Conservation (phyloP, 345 rosid species). For the Euclidium syriacum region DNA sequence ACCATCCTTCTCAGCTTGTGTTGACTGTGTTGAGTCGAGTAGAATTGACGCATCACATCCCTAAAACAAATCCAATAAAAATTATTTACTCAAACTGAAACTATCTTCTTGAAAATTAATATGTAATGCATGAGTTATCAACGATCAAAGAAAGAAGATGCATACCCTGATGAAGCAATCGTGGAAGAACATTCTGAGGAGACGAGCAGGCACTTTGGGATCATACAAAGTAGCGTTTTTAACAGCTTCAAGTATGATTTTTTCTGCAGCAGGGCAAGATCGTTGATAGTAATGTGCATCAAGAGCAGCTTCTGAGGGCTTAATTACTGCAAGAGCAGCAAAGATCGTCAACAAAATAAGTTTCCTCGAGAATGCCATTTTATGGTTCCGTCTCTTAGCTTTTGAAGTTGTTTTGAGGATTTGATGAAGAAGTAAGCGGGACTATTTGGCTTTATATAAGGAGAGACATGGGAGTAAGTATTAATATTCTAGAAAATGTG, state of each 20-base stretch:
- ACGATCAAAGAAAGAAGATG: neutral
- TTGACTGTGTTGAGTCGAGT: conserved; percentile 53
- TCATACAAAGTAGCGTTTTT: conserved; percentile 59
- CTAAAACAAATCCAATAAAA: conserved; percentile 31
- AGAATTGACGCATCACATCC: conserved; percentile 84
- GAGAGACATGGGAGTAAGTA: neutral
- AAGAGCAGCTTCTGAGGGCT: conserved; percentile 36
- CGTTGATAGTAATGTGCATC: conserved; percentile 52
- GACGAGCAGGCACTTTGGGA: conserved; percentile 75
- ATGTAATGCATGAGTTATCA: neutral
- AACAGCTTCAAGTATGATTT: conserved; percentile 51
- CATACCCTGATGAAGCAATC: conserved; percentile 83
- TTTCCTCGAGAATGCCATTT: conserved; percentile 21
- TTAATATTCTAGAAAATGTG: conserved; percentile 17
- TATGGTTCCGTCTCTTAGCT: neutral
- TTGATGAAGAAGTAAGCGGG: conserved; percentile 15
- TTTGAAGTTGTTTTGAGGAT: conserved; percentile 4
- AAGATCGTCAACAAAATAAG: neutral
- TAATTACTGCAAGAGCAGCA: conserved; percentile 27
- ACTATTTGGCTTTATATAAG: conserved; percentile 27
- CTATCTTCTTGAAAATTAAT: neutral
- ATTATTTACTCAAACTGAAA: neutral
- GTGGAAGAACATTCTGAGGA: conserved; percentile 87
- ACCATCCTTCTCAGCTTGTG: conserved; percentile 84
- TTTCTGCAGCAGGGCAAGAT: conserved; percentile 67